Evolutionary conservation across 2,329 filamentous ascomycete species (phyloP), one percentile per base, ranked within the genome.

Genomic region (Penicillium vulpinum): DNA sequence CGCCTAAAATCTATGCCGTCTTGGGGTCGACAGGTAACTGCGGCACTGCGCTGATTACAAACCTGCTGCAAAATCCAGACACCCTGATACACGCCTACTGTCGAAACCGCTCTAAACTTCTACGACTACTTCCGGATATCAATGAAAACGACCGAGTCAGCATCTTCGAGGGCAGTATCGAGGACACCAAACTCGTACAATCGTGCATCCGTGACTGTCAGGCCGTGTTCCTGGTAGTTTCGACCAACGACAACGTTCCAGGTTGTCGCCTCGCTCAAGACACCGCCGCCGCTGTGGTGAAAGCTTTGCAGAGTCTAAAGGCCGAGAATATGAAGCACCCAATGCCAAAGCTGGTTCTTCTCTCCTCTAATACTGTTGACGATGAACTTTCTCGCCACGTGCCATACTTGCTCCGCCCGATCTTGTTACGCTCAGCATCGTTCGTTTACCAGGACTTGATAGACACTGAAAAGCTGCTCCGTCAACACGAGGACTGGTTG

Each of bases 211-310:
- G 65, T 7, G 72, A 62, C 51, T 62, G 61, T 46, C 59, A 59
- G 3, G 77, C 75, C 22, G 69, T 79, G 16, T 81, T 82, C 62
- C 63, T 77, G 2, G 64, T 67, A 10, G 70, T 78, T 0, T 63
- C 75, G 1, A 76, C 69, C 29, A 78, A 77, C 57, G 75, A 78
- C 67, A 80, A 81, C 65, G 60, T 77, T 1, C 80, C 80, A 0
- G 73, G 74, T 10, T 75, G 69, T 47, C 66, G 65, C 18, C 56
- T 81, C 2, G 65, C 64, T 2, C 71, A 75, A 47, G 76, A 81
- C 59, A 67, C 64, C 2, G 70, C 75, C 0, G 21, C 54, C 2
- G 59, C 56, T 21, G 69, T 82, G 1, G 63, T 82, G 16, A 31
- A 54, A 0, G 77, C 77, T 0, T 64, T 80, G 2, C 45, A 73